A percentile compares a stretch with the other conserved stretches of the same genome.
Evolutionary conservation across 2,329 filamentous ascomycete species (phyloP).

Genomic region (Coniochaeta hoffmannii): DNA sequence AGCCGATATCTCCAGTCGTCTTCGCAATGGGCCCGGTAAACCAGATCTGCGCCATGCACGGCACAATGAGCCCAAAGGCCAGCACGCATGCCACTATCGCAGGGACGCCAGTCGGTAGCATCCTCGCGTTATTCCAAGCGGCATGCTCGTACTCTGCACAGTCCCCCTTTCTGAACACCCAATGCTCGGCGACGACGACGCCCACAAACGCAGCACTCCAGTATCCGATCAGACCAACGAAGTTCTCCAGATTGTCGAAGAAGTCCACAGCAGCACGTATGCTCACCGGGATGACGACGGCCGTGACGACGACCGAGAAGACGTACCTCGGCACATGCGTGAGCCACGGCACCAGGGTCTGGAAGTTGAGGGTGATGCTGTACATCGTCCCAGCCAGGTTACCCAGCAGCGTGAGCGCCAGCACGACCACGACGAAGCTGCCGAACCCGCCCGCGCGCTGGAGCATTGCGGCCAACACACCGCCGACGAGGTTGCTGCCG

Average conservation of each 20-base stretch:
- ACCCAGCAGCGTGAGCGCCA: slow-evolving; percentile 49
- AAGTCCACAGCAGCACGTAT: slow-evolving; percentile 31
- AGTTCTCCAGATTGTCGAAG: slow-evolving; percentile 34
- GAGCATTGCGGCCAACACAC: slow-evolving; percentile 53
- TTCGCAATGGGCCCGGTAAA: slow-evolving; percentile 15
- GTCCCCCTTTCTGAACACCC: slow-evolving; percentile 15
- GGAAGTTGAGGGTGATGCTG: slow-evolving; percentile 55
- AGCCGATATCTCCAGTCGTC: slow-evolving; percentile 15
- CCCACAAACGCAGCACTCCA: slow-evolving; percentile 35
- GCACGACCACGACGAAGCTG: slow-evolving; percentile 52
- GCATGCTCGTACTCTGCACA: slow-evolving; percentile 12
- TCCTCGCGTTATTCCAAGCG: slow-evolving; percentile 15
- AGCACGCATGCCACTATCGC: slow-evolving; percentile 12
- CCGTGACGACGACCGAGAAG: slow-evolving; percentile 30
- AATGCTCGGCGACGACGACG: slow-evolving; percentile 26
- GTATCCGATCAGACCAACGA: slow-evolving; percentile 36
- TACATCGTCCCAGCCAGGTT: slow-evolving; percentile 55
- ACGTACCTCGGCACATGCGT: slow-evolving; percentile 31
- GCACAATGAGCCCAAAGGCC: slow-evolving; percentile 14
- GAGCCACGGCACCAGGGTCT: slow-evolving; percentile 31
- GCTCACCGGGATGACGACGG: slow-evolving; percentile 31
- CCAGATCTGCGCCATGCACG: slow-evolving; percentile 15
- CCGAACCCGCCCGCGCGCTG: slow-evolving; percentile 51
- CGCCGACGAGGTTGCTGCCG: slow-evolving; percentile 44
- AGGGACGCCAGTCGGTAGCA: slow-evolving; percentile 12